Percentiles rank a stretch among this genome's conserved stretches.
These are phyloP conservation scores for Irpex lacteus DNA, from an alignment of 1,284 basidiomycete genomes.

Conservation along the genomic window DNA sequence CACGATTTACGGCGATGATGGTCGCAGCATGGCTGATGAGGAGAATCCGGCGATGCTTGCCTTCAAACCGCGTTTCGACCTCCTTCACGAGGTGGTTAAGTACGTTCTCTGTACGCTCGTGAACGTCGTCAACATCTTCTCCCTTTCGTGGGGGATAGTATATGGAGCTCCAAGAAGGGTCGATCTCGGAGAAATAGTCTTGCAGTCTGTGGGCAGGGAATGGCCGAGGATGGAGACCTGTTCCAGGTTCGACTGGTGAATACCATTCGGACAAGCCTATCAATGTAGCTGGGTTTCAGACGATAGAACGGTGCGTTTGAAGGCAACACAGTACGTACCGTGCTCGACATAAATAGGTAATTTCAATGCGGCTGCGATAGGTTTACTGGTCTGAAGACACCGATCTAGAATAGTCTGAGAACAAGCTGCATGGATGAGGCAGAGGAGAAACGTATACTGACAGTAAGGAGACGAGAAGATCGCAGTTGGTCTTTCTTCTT, in stretches of 20 bases:
- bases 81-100: constrained; percentile 50
- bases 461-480: constrained; percentile 82
- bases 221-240: constrained; percentile 74
- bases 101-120: constrained; percentile 56
- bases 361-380: constrained; percentile 56
- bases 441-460: constrained; percentile 32
- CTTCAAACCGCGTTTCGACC: constrained; percentile 42
- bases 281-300: not conserved
- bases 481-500: constrained; percentile 67
- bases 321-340: constrained; percentile 40
- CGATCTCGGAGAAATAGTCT: constrained; percentile 56
- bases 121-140: constrained; percentile 63
- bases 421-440: not conserved
- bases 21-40: constrained; percentile 82
- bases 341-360: constrained; percentile 77
- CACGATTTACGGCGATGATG: constrained; percentile 65
- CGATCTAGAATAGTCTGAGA: constrained; percentile 51
- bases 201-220: constrained; percentile 48
- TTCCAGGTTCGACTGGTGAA: constrained; percentile 64
- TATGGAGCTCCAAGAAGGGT: constrained; percentile 58
- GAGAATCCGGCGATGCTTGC: constrained; percentile 50
- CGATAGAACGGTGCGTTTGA: not conserved
- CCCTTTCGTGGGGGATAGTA: constrained; percentile 73
- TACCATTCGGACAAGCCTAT: constrained; percentile 84
- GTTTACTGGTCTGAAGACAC: constrained; percentile 77